These are phyloP conservation scores for Naumovozyma baii DNA, from an alignment of 805 yeast species.

Conservation along the genomic window DNA sequence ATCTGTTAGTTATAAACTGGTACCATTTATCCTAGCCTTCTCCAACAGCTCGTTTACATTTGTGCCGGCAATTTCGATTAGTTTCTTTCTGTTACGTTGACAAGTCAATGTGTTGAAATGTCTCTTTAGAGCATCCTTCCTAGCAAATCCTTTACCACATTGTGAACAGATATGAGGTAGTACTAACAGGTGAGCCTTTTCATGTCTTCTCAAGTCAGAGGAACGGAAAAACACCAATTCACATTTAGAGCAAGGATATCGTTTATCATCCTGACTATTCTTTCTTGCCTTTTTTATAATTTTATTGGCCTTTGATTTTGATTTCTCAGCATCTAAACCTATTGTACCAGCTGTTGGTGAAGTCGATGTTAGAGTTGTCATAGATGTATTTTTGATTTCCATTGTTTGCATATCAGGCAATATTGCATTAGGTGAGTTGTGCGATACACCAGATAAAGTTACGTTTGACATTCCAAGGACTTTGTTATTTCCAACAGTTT, in stretches of 20 bases:
- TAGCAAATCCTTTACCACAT: constrained; percentile 76
- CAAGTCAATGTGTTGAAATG: constrained; percentile 70
- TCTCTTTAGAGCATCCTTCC: constrained; percentile 73
- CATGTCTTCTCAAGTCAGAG: constrained; percentile 64
- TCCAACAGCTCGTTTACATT: constrained; percentile 29
- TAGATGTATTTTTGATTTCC: neutral
- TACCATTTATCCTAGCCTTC: constrained; percentile 23
- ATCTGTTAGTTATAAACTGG: constrained; percentile 10
- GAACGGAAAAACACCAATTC: constrained; percentile 55
- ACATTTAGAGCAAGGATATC: constrained; percentile 52
- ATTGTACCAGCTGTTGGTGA: too few species aligned
- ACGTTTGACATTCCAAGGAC: neutral
- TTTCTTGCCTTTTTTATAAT: neutral
- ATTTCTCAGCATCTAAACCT: too few species aligned
- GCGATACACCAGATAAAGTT: neutral
- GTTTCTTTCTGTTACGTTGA: constrained; percentile 54
- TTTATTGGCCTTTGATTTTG: neutral
- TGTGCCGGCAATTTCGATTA: constrained; percentile 31
- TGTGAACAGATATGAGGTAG: constrained; percentile 66
- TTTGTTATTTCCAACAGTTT: neutral
- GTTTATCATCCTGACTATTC: constrained; percentile 17
- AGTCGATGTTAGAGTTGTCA: neutral
- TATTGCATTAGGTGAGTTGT: neutral
- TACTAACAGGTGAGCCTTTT: constrained; percentile 58
- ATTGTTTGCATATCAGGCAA: neutral